Evolutionary conservation across 2,329 filamentous ascomycete species (phyloP), one percentile per base, ranked within the genome.

Genomic region (Fusarium odoratissimum): DNA sequence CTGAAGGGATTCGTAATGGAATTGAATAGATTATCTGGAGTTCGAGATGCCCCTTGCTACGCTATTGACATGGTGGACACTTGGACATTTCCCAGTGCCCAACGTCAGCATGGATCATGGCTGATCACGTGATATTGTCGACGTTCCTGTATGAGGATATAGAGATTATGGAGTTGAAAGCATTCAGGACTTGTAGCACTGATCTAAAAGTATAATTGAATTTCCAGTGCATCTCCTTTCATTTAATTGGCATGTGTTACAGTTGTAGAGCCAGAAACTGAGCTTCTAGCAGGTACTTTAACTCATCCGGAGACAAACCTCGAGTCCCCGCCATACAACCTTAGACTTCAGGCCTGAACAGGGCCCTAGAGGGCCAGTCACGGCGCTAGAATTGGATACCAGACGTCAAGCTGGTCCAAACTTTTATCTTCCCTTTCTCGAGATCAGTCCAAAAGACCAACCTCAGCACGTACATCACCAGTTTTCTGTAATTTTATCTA

Each of bases 341-440:
- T 81, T 77, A 82, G 75, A 80, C 76, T 78, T 81, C 78, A 81
- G 80, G 80, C 80, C 71, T 64, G 70, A 76, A 79, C 64, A 57
- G 60, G 62, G 31, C 41, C 46, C 57, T 73, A 76, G 63, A 55
- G 61, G 61, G 37, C 35, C 49, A 59, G 57, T 60, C 60, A 59
- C 48, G 51, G 54, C 59, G 57, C 72, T 67, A 72, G 71, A 69
- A 63, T 70, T 59, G 65, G 69, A 59, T 69, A 67, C 67, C 55
- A 64, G 54, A 58, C 60, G 37, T 58, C 60, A 64, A 68, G 65
- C 70, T 69, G 54, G 69, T 59, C 66, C 54, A 75, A 78, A 80
- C 79, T 77, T 76, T 80, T 80, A 79, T 75, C 66, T 67, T 62
- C 68, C 72, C 68, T 71, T 79, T 64, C 71, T 64, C n/a, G 71